Conservation (phyloP, 345 rosid species). For the Ricinus communis region DNA sequence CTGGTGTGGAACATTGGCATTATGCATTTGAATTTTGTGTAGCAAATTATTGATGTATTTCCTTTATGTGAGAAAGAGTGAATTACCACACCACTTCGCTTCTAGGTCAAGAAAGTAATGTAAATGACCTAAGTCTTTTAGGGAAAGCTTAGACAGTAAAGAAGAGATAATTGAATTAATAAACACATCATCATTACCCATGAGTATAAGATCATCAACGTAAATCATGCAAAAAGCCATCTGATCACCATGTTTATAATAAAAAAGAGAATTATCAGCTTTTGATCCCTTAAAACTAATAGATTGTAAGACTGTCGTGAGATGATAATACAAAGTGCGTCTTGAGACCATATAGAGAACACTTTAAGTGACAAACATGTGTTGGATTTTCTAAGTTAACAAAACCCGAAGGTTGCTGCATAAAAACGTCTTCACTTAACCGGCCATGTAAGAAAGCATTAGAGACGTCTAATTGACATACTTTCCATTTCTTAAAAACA, state of each 20-base stretch:
- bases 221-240: neutral
- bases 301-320: neutral
- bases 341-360: neutral
- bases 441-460: neutral
- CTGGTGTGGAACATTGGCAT: neutral
- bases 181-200: neutral
- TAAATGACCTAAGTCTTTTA: neutral
- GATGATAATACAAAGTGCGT: neutral
- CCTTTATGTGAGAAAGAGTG: neutral
- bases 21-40: neutral
- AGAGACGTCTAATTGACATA: neutral
- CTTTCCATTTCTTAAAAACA: neutral
- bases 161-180: too few species aligned
- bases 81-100: neutral
- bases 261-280: neutral
- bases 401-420: conserved; percentile 2
- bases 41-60: neutral
- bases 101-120: conserved; percentile 4
- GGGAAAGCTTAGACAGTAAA: neutral
- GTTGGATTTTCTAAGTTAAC: neutral
- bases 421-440: neutral
- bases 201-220: neutral
- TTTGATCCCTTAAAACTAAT: neutral
- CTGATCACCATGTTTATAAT: neutral
- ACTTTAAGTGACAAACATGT: neutral